Percentiles rank a stretch among this genome's conserved stretches.
phyloP scores from a whole-genome alignment of 148 eudicot genomes.

The Beta vulgaris region DNA sequence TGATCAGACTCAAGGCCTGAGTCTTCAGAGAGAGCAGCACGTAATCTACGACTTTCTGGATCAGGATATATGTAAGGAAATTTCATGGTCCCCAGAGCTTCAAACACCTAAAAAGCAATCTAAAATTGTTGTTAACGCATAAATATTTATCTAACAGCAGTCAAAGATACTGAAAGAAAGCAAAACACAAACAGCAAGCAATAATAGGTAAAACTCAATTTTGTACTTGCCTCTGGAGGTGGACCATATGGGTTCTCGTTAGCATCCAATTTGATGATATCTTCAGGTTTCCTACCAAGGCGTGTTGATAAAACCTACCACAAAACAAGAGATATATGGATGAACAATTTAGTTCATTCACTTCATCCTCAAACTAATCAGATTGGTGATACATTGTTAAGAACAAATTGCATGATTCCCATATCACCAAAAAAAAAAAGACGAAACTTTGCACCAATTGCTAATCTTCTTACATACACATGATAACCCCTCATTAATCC shows the following conservation, averaged over 20 bases:
- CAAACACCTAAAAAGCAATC: slow-evolving; percentile 57
- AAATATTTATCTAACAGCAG: not conserved
- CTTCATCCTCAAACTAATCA: slow-evolving; percentile 6
- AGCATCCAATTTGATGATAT: slow-evolving; percentile 87
- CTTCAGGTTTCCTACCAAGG: slow-evolving; percentile 94
- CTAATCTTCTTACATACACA: not conserved
- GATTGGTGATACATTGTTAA: not conserved
- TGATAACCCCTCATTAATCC: not conserved
- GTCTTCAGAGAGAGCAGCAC: slow-evolving; percentile 92
- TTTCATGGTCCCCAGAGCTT: slow-evolving; percentile 79
- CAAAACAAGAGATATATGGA: not conserved
- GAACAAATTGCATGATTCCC: not conserved
- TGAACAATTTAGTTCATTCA: not conserved
- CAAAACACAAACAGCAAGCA: not conserved
- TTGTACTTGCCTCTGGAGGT: slow-evolving; percentile 84
- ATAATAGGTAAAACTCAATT: not conserved
- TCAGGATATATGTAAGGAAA: slow-evolving; percentile 95
- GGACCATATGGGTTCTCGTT: slow-evolving; percentile 98
- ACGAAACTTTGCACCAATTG: not conserved
- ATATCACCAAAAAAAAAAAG: not conserved
- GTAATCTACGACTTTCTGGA: slow-evolving; percentile 87
- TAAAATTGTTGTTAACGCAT: slow-evolving; percentile 8
- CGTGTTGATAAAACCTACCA: slow-evolving; percentile 86
- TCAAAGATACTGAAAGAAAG: not conserved
- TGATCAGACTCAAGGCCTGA: slow-evolving; percentile 84